phyloP scores from a whole-genome alignment of 768 basidiomycete species.

The Trametes meyenii region DNA sequence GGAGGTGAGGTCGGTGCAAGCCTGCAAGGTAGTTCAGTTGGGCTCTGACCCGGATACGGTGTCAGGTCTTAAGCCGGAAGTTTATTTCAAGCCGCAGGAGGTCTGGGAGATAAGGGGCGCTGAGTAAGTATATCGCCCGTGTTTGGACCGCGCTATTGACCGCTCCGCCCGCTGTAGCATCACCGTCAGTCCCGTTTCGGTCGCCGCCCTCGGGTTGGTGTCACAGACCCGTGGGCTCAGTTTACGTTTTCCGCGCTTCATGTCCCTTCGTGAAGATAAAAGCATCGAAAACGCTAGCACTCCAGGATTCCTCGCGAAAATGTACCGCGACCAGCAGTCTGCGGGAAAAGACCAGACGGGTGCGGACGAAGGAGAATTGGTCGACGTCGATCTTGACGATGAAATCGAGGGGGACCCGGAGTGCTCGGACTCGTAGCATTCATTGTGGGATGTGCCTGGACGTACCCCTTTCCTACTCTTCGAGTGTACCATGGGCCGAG shows the following conservation, averaged over 20 bases:
- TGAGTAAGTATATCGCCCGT: slow-evolving; percentile 48
- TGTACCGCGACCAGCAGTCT: slow-evolving; percentile 68
- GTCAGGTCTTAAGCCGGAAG: slow-evolving; percentile 61
- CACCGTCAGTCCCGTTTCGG: slow-evolving; percentile 83
- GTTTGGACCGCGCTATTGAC: background rate
- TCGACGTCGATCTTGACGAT: slow-evolving; percentile 51
- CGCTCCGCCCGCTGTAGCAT: slow-evolving; percentile 47
- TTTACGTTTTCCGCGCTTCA: slow-evolving; percentile 87
- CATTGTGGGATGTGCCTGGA: background rate
- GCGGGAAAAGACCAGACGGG: slow-evolving; percentile 39
- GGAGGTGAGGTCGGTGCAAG: slow-evolving; percentile 50
- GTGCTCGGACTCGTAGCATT: background rate
- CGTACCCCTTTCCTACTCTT: background rate
- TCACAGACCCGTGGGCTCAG: slow-evolving; percentile 69
- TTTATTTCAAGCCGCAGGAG: slow-evolving; percentile 71
- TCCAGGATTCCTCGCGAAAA: slow-evolving; percentile 64
- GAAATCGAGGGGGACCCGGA: slow-evolving; percentile 9
- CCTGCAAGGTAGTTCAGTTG: background rate
- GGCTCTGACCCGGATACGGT: background rate
- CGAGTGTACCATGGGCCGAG: too few species aligned
- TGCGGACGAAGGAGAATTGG: slow-evolving; percentile 61
- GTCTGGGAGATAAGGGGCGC: slow-evolving; percentile 92
- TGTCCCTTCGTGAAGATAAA: slow-evolving; percentile 76
- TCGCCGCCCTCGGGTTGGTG: slow-evolving; percentile 70
- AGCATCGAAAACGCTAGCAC: slow-evolving; percentile 71